Evolutionary conservation across 2,329 filamentous ascomycete species (phyloP), one percentile per base, ranked within the genome.

Genomic region (Fusarium fracticaudum): DNA sequence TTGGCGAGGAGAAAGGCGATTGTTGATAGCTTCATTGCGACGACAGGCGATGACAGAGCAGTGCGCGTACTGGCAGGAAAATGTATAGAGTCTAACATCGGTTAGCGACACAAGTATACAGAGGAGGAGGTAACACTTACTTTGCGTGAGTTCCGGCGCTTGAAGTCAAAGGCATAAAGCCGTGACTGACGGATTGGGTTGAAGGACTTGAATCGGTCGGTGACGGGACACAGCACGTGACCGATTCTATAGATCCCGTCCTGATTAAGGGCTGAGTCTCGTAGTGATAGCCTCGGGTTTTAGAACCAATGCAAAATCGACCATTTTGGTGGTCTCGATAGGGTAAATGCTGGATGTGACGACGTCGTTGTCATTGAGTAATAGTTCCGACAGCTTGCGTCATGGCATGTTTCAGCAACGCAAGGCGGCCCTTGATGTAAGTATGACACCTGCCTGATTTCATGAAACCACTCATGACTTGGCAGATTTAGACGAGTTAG

Each of bases 41-140:
- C 33, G 33, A 7, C 33, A 33, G 33, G 13, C 13, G 2, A 33
- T 33, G 33, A 13, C 33, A 14, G 33, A 14, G 33, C 33, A 33
- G 33, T 33, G 13, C 33, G 33, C 33, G 33, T 33, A 14, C 33
- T 33, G 13, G 2, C 33, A 33, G 33, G 33, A 1, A 14, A 33
- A 33, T 8, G 1, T 14, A 1, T 14, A 1, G 1, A 33, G 13
- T 14, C 33, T 33, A 14, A 14, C 2, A 7, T 14, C 13, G 2
- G 33, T 33, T 33, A 33, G 13, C 31, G 12, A 33, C 3, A 14
- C 6, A 33, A 33, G 13, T 33, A 33, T 33, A 33, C 31, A 33
- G 13, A 26, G 26, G 31, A 33, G 13, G 31, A 14, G 1, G 33
- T 2, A 14, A 33, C 0, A 33, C 33, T 33, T 33, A 33, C 13